Conservation (phyloP, 2,329 filamentous ascomycete genomes). For the Trichoderma citrinoviride region DNA sequence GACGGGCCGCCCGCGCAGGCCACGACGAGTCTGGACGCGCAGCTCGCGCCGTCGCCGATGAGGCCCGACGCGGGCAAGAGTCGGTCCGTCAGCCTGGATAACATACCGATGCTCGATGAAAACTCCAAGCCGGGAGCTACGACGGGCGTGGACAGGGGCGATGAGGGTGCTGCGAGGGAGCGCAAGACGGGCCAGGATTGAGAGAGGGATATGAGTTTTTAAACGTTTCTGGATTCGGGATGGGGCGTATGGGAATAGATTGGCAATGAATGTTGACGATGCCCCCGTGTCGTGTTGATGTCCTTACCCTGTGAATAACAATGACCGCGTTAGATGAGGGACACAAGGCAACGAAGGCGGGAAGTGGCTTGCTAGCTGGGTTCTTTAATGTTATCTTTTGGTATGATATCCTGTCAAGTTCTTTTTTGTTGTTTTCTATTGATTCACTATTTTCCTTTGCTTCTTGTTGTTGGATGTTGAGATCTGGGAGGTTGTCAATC, state of each 20-base stretch:
- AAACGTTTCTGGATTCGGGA: too few species aligned
- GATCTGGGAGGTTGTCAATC: neutral
- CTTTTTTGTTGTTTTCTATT: neutral
- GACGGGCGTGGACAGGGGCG: conserved; percentile 45
- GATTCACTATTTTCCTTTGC: neutral
- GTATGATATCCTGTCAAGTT: neutral
- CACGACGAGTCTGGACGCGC: conserved; percentile 22
- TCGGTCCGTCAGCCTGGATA: conserved; percentile 44
- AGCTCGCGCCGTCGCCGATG: conserved; percentile 25
- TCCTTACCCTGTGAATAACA: neutral
- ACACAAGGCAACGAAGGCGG: neutral
- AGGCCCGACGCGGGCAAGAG: conserved; percentile 25
- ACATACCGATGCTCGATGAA: conserved; percentile 58
- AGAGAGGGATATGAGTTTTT: neutral
- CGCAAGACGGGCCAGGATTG: conserved; percentile 38
- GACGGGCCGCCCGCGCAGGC: conserved; percentile 26
- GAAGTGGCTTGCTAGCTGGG: neutral
- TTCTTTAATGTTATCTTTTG: conserved; percentile 11
- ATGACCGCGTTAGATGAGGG: neutral
- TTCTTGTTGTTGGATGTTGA: neutral
- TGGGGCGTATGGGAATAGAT: neutral
- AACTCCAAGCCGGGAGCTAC: conserved; percentile 36
- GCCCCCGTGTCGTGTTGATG: neutral
- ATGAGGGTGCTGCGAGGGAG: conserved; percentile 48
- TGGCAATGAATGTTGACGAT: neutral